Evolutionary conservation across 2,329 filamentous ascomycete species (phyloP), one percentile per base, ranked within the genome.

Genomic region (Pleoardoris graminearum): DNA sequence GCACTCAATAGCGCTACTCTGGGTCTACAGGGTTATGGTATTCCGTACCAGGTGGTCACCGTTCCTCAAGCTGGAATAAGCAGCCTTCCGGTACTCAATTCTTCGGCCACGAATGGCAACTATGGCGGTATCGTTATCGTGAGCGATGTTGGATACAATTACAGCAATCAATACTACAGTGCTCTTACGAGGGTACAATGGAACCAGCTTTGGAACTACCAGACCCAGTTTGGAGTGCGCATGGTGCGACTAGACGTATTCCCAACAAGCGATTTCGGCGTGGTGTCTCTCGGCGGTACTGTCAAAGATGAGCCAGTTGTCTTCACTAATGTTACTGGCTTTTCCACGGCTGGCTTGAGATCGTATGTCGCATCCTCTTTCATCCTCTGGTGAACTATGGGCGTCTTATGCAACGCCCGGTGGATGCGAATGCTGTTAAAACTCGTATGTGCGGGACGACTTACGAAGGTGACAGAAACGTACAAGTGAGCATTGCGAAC

Each of bases 191-290:
- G 75, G 5, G 77, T 75, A 36, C 84, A 86, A 73, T 84, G 80
- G 81, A 75, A 78, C 25, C 63, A 76, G 42, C 66, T 86, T 2
- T 84, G 82, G 59, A 74, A 76, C 42, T 86, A 86, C 59, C 84
- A 86, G 67, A 75, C 75, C 2, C 71, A 70, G 22, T 86, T 84
- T 57, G 80, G 82, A 17, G 80, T 84, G 11, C 77, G 84, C 23
- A 82, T 86, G 81, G 82, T 85, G 25, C 80, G 83, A 42, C 71
- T 84, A 17, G 82, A 85, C 61, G 81, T 80, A 5, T 85, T 77
- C 58, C 84, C 84, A 5, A 76, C 76, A 6, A 66, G 77, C 12
- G 75, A 78, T 8, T 82, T 78, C 61, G 81, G 82, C 61, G 69
- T 63, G 10, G 54, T 58, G 12, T 71, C 73, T 58, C 66, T 61